Evolutionary conservation across 148 eudicot genomes (phyloP), one percentile per base, ranked within the genome.

Genomic region (Limonium bicolor): DNA sequence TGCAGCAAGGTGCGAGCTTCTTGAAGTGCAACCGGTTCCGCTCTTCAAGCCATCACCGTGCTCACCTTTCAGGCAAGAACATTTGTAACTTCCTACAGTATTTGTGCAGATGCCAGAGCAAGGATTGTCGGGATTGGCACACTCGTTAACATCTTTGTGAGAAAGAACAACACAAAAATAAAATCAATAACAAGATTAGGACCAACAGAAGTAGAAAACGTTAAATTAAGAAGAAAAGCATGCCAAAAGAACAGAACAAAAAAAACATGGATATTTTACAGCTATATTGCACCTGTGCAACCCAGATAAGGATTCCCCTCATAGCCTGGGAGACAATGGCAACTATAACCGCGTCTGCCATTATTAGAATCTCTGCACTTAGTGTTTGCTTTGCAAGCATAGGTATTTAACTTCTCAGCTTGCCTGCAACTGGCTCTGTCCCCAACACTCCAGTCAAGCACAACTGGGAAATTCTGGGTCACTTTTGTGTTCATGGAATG

Each of bases 51-150:
- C 66, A 48, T 61, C 50, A 0, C 66, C 66, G 6, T 21, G 43
- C 28, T 54, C 22, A 2, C 36, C 55, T 23, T 47, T 39, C 11
- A 60, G 66, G 29, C 66, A 61, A 9, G 55, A 23, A 19, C 64
- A 59, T 15, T 1, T 51, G 39, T 19, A 59, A 43, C 37, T 7
- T 1, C 65, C 65, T 4, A 13, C 11, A 12, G 48, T 60, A 33
- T 60, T 60, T 0, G 17, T 37, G 36, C 65, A 60, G 1, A 6
- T 20, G 14, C 27, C 16, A 4, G 33, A 52, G 40, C 65, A 60
- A 8, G 58, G 53, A 15, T 38, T 53, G 28, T 13, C 47, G 10
- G 21, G 27, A 13, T 25, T 20, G 6, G 32, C 20, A 10, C 65
- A 60, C 46, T 60, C 59, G 17, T 60, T 29, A 20, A 22, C 25